Evolutionary conservation across 192 early-diverging fungal genomes (phyloP).

Genomic region (Endogone sp.): DNA sequence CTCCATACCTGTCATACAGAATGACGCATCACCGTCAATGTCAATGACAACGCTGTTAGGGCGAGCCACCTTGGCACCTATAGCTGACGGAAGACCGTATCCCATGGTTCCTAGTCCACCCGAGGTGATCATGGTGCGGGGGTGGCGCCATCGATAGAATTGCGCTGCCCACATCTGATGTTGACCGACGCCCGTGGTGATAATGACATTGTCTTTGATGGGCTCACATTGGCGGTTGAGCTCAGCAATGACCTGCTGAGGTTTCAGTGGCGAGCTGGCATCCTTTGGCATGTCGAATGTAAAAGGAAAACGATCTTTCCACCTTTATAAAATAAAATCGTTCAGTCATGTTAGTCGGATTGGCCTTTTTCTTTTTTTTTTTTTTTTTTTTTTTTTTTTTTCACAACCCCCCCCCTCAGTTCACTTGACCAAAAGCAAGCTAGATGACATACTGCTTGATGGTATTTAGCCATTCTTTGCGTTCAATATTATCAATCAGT

Average conservation of each 20-base stretch:
- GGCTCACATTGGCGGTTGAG: constrained; percentile 77
- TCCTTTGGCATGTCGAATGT: constrained; percentile 59
- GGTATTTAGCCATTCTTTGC: constrained; percentile 82
- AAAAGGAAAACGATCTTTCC: constrained; percentile 96
- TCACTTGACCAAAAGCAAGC: too few species aligned
- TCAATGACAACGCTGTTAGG: constrained; percentile 96
- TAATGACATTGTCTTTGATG: constrained; percentile 89
- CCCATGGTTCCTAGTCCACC: constrained; percentile 99
- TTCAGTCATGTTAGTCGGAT: too few species aligned
- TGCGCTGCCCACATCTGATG: constrained; percentile 99
- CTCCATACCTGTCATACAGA: constrained; percentile 99
- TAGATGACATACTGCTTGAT: constrained; percentile 38
- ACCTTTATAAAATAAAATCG: too few species aligned
- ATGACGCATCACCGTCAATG: constrained; percentile 98
- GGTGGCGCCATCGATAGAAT: constrained; percentile 88
- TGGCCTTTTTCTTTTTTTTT: too few species aligned
- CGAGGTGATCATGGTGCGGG: constrained; percentile 87
- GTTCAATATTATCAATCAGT: constrained; percentile 59
- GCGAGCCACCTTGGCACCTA: constrained; percentile 94
- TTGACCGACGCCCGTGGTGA: constrained; percentile 96
- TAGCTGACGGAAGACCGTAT: constrained; percentile 92
- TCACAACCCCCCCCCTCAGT: too few species aligned
- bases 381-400: too few species aligned
- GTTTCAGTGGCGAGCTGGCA: constrained; percentile 71
- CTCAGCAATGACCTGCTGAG: constrained; percentile 93